Conservation (phyloP, 176 grass and related monocot species). For the bread wheat (Triticum aestivum) region IWGSC_CS_RefSeq_v2.1 NC_057808.1:523051889-523052388, state of each 20-base stretch:
- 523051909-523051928: slow-evolving; percentile 28
- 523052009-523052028: slow-evolving; percentile 22
- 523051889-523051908: slow-evolving; percentile 54
- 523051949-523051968: not conserved
- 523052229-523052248: slow-evolving; percentile 27
- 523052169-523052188: slow-evolving; percentile 29
- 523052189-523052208: slow-evolving; percentile 37
- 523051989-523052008: slow-evolving; percentile 36
- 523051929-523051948: slow-evolving; percentile 48
- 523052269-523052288: not conserved
- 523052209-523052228: slow-evolving; percentile 28
- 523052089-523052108: no score
- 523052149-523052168: no score
- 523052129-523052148: no score
- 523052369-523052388: slow-evolving; percentile 6
- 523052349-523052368: not conserved
- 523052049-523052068: no score
- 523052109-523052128: no score
- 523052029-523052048: not conserved
- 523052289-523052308: not conserved
- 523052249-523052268: not conserved
- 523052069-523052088: no score
- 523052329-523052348: not conserved
- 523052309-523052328: no score
- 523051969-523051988: slow-evolving; percentile 14